Base-by-base conservation (phyloP, 2,329 filamentous ascomycete genomes). In the Teratosphaeria destructans region DNA sequence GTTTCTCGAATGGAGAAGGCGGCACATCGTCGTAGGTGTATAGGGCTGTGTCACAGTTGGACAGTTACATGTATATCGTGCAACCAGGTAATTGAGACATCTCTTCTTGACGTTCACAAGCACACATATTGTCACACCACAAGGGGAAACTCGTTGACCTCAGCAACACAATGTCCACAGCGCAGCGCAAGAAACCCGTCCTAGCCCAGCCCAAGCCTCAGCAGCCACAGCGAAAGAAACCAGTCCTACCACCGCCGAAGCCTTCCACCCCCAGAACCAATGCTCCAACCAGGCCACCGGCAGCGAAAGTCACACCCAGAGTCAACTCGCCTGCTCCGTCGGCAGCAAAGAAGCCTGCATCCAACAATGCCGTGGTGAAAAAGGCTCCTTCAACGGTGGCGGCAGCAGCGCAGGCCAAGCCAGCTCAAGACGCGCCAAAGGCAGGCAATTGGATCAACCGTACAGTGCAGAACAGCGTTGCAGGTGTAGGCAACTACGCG, bases 371-470 rank as follows among this genome's bases (percentile, higher is more conserved):
- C 57, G 55, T 55, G 29, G 49, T 60, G 23, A 61, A 54, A 52
- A 52, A 61, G 3, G 60, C 64, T 4, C 52, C 60, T 34, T 56
- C 60, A 8, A 14, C 32, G 3, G 57, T 54, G 16, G 11, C 29
- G 29, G 29, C 63, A 12, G 52, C 61, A 10, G 37, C 63, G 5
- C 58, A 56, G 19, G 56, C 64, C 3, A n/a, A 54, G 52, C 55
- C 60, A 47, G 19, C 57, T 34, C 23, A 47, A 16, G 57, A 37
- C 2, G 57, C 55, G 35, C 32, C 37, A 6, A 57, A 29, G 47
- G 37, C 61, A 19, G 59, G 68, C 68, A 77, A 76, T 65, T 80
- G 77, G 77, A 72, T 80, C 64, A 77, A 74, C 59, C 72, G 72
- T 58, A 73, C 74, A 35, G 74, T 78, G 8, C 75, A 77, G 64